phyloP scores from a whole-genome alignment of 139 green algal species.

The Micractinium conductrix region DNA sequence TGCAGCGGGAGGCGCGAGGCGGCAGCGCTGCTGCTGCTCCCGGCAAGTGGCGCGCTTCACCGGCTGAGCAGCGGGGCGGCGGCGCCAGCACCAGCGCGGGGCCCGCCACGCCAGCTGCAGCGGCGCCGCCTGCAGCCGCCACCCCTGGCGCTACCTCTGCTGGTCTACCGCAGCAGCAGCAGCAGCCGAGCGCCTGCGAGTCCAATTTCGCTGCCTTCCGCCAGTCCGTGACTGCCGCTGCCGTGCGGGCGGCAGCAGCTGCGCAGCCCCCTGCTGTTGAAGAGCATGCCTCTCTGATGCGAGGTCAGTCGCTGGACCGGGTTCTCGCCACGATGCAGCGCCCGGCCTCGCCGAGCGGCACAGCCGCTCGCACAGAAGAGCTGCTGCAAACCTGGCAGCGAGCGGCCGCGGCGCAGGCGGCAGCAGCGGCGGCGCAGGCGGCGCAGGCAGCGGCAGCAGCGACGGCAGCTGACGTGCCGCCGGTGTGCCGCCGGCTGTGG shows the following conservation, averaged over 20 bases:
- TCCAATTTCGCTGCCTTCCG: neutral
- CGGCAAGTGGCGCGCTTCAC: neutral
- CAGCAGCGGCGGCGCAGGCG: neutral
- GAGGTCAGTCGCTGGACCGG: neutral
- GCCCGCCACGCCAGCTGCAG: neutral
- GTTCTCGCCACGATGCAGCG: neutral
- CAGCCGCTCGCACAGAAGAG: neutral
- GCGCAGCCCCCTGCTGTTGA: too few species aligned
- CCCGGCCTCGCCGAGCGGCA: too few species aligned
- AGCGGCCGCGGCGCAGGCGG: neutral
- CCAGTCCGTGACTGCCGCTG: neutral
- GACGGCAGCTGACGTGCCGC: too few species aligned
- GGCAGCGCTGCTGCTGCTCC: neutral
- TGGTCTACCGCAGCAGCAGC: neutral
- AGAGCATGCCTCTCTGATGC: neutral
- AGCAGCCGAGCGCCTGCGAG: neutral
- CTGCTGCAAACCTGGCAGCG: neutral
- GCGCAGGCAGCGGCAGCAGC: neutral
- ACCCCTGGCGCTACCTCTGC: neutral
- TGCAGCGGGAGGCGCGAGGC: neutral
- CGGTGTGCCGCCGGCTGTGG: too few species aligned
- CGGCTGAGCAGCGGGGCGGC: neutral
- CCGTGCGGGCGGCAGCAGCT: neutral
- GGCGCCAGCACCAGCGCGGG: too few species aligned
- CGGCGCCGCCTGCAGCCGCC: neutral